Conservation (phyloP, 176 grass and related monocot genomes). For the Phoenix roebelenii region DNA sequence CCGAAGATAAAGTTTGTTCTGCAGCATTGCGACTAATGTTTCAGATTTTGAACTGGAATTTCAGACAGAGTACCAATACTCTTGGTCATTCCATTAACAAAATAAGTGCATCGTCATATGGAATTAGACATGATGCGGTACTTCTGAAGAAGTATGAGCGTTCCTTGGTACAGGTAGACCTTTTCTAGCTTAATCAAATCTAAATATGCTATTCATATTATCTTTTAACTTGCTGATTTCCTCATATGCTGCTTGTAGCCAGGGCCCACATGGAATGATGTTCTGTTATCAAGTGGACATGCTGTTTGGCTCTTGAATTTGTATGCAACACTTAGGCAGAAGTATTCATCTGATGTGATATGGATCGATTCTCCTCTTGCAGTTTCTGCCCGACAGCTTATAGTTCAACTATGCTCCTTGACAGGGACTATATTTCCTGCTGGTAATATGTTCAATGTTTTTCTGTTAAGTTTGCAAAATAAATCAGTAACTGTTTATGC, state of each 20-base stretch:
- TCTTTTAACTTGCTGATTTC: conserved; percentile 34
- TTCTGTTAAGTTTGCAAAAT: too few species aligned
- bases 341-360: conserved; percentile 68
- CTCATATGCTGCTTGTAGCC: conserved; percentile 59
- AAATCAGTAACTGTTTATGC: too few species aligned
- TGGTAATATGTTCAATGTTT: conserved; percentile 33
- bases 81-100: conserved; percentile 38
- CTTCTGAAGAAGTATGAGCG: conserved; percentile 86
- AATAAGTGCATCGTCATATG: conserved; percentile 46
- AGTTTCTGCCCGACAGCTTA: conserved; percentile 67
- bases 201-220: not conserved
- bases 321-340: conserved; percentile 60
- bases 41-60: conserved; percentile 92
- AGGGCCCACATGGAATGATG: conserved; percentile 73
- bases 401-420: conserved; percentile 93
- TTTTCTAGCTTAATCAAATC: conserved; percentile 2
- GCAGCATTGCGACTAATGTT: conserved; percentile 69
- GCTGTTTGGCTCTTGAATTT: conserved; percentile 74
- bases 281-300: conserved; percentile 72
- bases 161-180: conserved; percentile 67
- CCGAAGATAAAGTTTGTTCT: conserved; percentile 77
- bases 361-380: conserved; percentile 91
- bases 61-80: conserved; percentile 22
- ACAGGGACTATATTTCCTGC: conserved; percentile 80
- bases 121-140: conserved; percentile 64